These are phyloP conservation scores for Podaxis mareebaensis DNA, from an alignment of 768 basidiomycete genomes.

Conservation along the genomic window DNA sequence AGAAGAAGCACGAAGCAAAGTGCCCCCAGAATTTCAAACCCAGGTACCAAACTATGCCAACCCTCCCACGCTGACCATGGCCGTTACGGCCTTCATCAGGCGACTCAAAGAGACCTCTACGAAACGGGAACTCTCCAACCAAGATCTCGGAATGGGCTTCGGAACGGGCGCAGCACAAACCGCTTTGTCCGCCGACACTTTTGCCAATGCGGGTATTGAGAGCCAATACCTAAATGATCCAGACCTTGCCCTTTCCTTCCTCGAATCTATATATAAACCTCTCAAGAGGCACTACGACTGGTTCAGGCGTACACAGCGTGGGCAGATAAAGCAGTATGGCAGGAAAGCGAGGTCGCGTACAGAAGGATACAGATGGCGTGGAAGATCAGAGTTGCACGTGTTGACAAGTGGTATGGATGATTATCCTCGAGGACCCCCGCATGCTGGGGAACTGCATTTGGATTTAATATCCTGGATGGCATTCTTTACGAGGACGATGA, in stretches of 20 bases:
- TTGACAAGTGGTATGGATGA: constrained; percentile 97
- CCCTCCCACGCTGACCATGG: constrained; percentile 93
- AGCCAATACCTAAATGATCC: constrained; percentile 57
- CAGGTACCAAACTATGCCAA: constrained; percentile 96
- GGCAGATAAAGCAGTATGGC: constrained; percentile 89
- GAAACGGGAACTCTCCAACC: constrained; percentile 47
- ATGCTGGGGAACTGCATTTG: constrained; percentile 89
- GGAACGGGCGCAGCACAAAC: constrained; percentile 57
- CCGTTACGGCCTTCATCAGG: constrained; percentile 85
- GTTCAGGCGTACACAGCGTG: constrained; percentile 93
- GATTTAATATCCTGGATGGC: constrained; percentile 97
- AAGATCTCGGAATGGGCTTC: constrained; percentile 67
- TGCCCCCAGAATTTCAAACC: constrained; percentile 85
- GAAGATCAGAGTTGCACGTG: constrained; percentile 82
- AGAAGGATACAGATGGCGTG: constrained; percentile 95
- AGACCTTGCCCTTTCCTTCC: constrained; percentile 62
- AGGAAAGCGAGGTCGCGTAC: constrained; percentile 81
- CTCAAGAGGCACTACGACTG: constrained; percentile 93
- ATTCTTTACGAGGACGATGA: constrained; percentile 94
- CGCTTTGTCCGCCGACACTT: constrained; percentile 36
- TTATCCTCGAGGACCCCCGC: constrained; percentile 88
- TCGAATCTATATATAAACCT: constrained; percentile 79
- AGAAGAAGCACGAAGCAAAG: constrained; percentile 94
- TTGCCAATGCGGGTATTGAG: constrained; percentile 23
- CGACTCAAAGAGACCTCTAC: constrained; percentile 53